These are phyloP conservation scores for Ceratocystis diversiconidia DNA, from an alignment of 2,329 filamentous ascomycete genomes.

Conservation along the genomic window DNA sequence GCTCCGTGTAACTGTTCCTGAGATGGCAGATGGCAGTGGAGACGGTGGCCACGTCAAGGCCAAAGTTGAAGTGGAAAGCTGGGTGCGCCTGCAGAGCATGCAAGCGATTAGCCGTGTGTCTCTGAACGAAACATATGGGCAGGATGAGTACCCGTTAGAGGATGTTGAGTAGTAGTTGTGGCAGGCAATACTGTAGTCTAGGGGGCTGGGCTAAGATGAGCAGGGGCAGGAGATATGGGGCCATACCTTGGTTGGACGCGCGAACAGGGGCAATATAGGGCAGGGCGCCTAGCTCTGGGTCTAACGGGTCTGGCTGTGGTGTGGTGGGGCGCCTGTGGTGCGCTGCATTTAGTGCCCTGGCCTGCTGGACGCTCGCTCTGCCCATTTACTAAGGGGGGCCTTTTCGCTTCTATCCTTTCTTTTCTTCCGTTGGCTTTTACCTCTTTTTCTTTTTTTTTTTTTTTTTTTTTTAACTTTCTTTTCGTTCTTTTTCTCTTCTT, in stretches of 20 bases:
- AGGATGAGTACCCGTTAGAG: constrained; percentile 35
- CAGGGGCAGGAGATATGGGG: no score
- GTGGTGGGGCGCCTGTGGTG: not conserved
- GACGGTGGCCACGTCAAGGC: constrained; percentile 22
- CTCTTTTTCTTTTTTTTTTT: not conserved
- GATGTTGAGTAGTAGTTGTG: constrained; percentile 1
- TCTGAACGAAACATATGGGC: constrained; percentile 46
- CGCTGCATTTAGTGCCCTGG: not conserved
- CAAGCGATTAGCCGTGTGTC: constrained; percentile 36
- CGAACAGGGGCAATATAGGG: no score
- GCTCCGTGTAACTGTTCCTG: constrained; percentile 24
- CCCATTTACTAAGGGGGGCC: not conserved
- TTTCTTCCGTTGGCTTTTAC: not conserved
- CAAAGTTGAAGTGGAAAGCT: constrained; percentile 37
- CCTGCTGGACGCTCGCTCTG: not conserved
- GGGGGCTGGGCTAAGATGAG: not conserved
- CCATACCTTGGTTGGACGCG: no score
- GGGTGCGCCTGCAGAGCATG: constrained; percentile 46
- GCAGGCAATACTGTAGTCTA: not conserved
- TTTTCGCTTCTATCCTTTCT: not conserved
- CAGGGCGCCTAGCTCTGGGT: no score
- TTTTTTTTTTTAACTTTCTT: not conserved
- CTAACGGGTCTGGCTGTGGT: not conserved
- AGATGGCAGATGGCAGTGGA: constrained; percentile 24
- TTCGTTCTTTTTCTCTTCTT: not conserved